A percentile compares a stretch with the other conserved stretches of the same genome.
phyloP scores from a whole-genome alignment of 768 basidiomycete species.

The Mycena filopes region DNA sequence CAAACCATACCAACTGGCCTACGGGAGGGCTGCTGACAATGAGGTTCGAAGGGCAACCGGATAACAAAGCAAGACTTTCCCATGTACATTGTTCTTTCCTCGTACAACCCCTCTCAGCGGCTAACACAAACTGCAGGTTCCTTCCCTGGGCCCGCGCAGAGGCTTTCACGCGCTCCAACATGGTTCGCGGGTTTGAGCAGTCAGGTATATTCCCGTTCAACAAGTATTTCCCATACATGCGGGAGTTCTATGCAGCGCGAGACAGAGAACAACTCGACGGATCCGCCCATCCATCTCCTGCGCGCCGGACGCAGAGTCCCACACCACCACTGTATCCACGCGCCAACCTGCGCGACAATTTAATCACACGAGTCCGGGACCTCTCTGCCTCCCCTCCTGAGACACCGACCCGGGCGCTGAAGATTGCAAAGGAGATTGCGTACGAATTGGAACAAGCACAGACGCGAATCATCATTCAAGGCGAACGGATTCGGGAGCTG shows the following conservation, averaged over 20 bases:
- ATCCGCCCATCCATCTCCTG: neutral
- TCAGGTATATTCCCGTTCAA: conserved; percentile 10
- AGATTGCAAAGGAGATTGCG: neutral
- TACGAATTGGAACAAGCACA: neutral
- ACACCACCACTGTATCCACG: neutral
- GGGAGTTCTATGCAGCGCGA: neutral
- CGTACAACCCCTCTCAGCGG: too few species aligned
- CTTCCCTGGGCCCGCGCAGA: neutral
- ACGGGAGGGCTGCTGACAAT: conserved; percentile 2
- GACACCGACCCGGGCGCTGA: neutral
- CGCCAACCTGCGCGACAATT: neutral
- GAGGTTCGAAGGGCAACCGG: neutral
- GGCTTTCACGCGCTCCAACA: neutral
- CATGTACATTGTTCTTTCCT: neutral
- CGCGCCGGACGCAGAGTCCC: too few species aligned
- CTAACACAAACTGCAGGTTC: neutral
- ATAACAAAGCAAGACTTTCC: conserved; percentile 3
- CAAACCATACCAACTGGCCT: conserved; percentile 14
- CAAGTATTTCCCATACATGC: conserved; percentile 5
- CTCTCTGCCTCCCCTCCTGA: neutral
- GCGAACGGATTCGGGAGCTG: conserved; percentile 3
- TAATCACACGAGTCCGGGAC: neutral
- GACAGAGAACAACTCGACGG: neutral
- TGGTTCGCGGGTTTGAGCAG: neutral
- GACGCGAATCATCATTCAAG: neutral